Evolutionary conservation across 305 asterid genomes (phyloP).

Genomic region (Fraxinus greggii): DNA sequence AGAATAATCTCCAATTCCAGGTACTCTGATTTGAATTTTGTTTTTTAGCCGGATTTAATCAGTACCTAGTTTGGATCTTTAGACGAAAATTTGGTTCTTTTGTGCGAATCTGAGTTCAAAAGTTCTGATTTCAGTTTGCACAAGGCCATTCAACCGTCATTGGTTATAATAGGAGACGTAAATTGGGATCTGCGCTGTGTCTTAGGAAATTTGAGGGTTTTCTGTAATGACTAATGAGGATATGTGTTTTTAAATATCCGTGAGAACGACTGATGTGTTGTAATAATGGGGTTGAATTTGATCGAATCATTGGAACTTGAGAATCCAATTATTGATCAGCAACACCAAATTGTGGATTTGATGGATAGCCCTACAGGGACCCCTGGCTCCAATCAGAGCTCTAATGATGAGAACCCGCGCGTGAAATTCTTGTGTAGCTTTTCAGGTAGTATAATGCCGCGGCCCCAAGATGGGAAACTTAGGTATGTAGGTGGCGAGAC

Average conservation of each 20-base stretch:
- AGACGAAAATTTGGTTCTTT: not conserved
- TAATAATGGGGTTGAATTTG: constrained; percentile 25
- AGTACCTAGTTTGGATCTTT: not conserved
- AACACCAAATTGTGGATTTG: constrained; percentile 26
- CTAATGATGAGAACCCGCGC: constrained; percentile 62
- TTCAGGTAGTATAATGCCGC: constrained; percentile 78
- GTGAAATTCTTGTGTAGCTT: constrained; percentile 91
- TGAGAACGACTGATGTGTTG: constrained; percentile 39
- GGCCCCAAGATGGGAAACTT: constrained; percentile 96
- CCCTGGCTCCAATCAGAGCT: constrained; percentile 42
- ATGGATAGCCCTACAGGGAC: constrained; percentile 68
- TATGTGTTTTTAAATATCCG: constrained; percentile 19
- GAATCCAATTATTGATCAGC: constrained; percentile 26
- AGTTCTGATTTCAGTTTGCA: not conserved
- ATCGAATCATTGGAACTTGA: constrained; percentile 30
- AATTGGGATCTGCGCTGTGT: not conserved
- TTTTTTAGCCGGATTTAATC: not conserved
- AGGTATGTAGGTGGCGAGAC: constrained; percentile 97
- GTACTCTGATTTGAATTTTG: not conserved
- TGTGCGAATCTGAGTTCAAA: not conserved
- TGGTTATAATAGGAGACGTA: not conserved
- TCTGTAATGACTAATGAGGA: constrained; percentile 9
- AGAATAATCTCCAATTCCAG: not conserved
- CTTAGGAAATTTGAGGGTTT: not conserved
- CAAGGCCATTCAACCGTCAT: not conserved